A percentile compares a stretch with the other conserved stretches of the same genome.
Conservation (phyloP, 2,329 filamentous ascomycete species). For the Chaetoscypha palmicola region DNA sequence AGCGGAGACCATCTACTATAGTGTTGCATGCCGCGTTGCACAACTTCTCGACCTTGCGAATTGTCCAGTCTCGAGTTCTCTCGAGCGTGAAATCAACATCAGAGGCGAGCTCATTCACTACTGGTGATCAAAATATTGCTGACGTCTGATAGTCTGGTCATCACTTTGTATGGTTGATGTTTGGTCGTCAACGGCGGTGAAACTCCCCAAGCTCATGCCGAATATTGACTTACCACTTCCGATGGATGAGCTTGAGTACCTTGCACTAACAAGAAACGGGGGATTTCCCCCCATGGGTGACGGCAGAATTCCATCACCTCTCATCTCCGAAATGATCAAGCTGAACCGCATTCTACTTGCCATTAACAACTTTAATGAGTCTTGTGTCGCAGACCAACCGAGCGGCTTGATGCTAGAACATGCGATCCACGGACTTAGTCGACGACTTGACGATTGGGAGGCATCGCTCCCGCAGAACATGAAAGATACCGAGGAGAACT, state of each 20-base stretch:
- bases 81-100: conserved; percentile 20
- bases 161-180: conserved; percentile 22
- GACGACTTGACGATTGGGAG: conserved; percentile 33
- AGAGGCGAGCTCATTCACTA: conserved; percentile 10
- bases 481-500: conserved; percentile 35
- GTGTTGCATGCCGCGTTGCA: conserved; percentile 20
- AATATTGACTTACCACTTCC: conserved; percentile 15
- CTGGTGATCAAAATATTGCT: conserved; percentile 1
- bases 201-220: conserved; percentile 19
- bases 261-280: conserved; percentile 1
- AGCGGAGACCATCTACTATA: conserved; percentile 20
- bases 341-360: conserved; percentile 35
- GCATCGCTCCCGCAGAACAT: conserved; percentile 31
- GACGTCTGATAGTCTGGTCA: conserved; percentile 19
- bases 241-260: conserved; percentile 15
- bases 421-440: conserved; percentile 23
- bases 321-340: conserved; percentile 34
- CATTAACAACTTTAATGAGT: conserved; percentile 35
- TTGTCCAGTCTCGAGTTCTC: conserved; percentile 5
- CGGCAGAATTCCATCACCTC: conserved; percentile 6
- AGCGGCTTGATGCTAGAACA: conserved; percentile 9
- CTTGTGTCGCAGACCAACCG: conserved; percentile 27
- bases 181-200: conserved; percentile 21
- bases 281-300: background rate
- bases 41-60: conserved; percentile 17